phyloP scores from a whole-genome alignment of 2,329 filamentous ascomycete species.

The Botryosphaeria dothidea region DNA sequence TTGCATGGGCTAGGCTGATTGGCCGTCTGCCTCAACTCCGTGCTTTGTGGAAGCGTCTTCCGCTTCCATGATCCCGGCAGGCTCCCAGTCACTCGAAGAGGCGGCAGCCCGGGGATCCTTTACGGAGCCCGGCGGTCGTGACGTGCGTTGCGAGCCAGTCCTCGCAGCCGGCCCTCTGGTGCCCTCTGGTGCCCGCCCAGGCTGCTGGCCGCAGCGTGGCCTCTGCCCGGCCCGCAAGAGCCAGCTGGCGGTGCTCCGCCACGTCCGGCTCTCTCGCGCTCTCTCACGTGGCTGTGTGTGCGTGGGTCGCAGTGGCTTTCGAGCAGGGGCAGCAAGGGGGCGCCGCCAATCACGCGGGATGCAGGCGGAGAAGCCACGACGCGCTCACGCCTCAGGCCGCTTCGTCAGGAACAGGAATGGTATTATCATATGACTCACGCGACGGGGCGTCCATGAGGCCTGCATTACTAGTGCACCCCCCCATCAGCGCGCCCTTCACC shows the following conservation, averaged over 20 bases:
- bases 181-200: background rate
- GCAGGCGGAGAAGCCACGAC: background rate
- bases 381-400: background rate
- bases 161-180: background rate
- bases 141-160: slow-evolving; percentile 7
- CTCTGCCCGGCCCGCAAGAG: background rate
- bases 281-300: slow-evolving; percentile 7
- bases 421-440: background rate
- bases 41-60: slow-evolving; percentile 3
- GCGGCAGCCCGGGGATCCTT: slow-evolving; percentile 1
- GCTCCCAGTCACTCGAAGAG: background rate
- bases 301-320: background rate
- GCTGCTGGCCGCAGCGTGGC: background rate
- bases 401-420: slow-evolving; percentile 2
- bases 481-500: slow-evolving; percentile 3
- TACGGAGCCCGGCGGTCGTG: slow-evolving; percentile 1
- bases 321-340: background rate
- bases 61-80: slow-evolving; percentile 13
- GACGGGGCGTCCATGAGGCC: background rate
- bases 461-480: background rate
- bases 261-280: background rate
- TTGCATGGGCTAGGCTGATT: slow-evolving; percentile 10
- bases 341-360: slow-evolving; percentile 5
- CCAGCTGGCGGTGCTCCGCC: slow-evolving; percentile 5
- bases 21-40: background rate